Percentiles rank a stretch among this genome's conserved stretches.
phyloP scores from a whole-genome alignment of 2,329 filamentous ascomycete species.

The Beauveria sp. region DNA sequence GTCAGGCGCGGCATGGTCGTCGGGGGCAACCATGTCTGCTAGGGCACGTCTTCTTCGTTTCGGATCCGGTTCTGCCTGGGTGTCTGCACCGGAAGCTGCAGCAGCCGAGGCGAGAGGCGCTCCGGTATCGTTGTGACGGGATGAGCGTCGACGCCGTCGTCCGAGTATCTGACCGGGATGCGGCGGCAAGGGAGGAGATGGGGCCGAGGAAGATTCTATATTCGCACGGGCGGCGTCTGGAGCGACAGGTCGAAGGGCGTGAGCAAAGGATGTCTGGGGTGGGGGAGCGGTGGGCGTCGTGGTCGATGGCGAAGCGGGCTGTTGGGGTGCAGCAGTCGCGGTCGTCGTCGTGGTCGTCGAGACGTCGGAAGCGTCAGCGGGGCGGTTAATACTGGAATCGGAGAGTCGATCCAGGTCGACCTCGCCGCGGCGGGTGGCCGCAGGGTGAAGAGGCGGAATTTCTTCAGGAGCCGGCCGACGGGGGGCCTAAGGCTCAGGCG shows the following conservation, averaged over 20 bases:
- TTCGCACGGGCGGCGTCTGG: constrained; percentile 26
- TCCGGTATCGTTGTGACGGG: constrained; percentile 27
- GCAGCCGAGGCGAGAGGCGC: constrained; percentile 9
- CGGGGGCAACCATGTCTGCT: constrained; percentile 48
- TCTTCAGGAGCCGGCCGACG: constrained; percentile 10
- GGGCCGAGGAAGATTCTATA: constrained; percentile 31
- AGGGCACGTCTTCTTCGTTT: constrained; percentile 50
- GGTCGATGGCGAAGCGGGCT: constrained; percentile 31
- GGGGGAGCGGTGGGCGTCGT: constrained; percentile 34
- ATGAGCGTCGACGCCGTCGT: constrained; percentile 44
- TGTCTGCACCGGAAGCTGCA: constrained; percentile 12
- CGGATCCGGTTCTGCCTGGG: constrained; percentile 19
- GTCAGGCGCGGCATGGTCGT: constrained; percentile 47
- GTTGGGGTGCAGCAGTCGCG: constrained; percentile 36
- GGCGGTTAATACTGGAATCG: constrained; percentile 23
- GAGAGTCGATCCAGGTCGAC: constrained; percentile 33
- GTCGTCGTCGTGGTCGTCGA: neutral
- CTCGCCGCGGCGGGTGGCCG: constrained; percentile 32
- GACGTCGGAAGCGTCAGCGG: constrained; percentile 48
- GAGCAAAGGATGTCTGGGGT: constrained; percentile 30
- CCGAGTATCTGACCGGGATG: constrained; percentile 38
- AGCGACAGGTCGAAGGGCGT: constrained; percentile 13
- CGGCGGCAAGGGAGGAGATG: constrained; percentile 17
- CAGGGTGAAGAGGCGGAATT: constrained; percentile 20
- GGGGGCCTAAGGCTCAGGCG: constrained; percentile 7